Evolutionary conservation across 2,329 filamentous ascomycete species (phyloP).

Genomic region (Fusarium ramigenum): DNA sequence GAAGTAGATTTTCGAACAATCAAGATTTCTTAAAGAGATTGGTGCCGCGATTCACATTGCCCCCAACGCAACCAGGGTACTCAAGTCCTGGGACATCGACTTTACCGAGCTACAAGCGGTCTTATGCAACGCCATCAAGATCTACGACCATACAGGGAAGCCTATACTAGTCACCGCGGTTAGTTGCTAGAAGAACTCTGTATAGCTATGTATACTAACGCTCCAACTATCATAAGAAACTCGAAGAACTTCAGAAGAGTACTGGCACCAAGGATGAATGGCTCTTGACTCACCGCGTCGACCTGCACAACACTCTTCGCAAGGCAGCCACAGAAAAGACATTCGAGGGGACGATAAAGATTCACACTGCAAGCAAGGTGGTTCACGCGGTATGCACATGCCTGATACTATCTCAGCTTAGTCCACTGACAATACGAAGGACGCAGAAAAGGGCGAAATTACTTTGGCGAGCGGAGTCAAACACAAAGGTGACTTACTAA

Average conservation of each 20-base stretch:
- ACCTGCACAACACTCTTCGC: not conserved
- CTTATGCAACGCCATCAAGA: constrained; percentile 3
- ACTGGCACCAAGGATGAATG: not conserved
- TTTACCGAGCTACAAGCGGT: constrained; percentile 1
- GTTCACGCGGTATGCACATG: not conserved
- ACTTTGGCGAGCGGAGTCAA: not conserved
- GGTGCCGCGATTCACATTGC: constrained; percentile 10
- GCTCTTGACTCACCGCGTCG: not conserved
- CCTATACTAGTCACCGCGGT: not conserved
- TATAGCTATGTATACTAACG: not conserved
- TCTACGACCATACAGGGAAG: constrained; percentile 1
- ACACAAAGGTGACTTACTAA: not conserved
- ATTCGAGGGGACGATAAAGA: not conserved
- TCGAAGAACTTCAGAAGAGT: not conserved
- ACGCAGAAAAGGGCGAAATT: constrained; percentile 1
- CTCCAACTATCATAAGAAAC: not conserved
- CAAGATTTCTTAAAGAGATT: constrained; percentile 4
- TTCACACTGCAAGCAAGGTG: not conserved
- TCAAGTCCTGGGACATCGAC: constrained; percentile 6
- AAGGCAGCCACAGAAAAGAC: not conserved
- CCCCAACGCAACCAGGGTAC: not conserved
- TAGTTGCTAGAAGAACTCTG: rapidly evolving
- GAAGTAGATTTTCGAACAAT: constrained; percentile 5
- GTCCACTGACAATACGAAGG: not conserved
- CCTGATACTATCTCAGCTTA: rapidly evolving